These are phyloP conservation scores for Ceratocystiopsis sp. DNA, from an alignment of 2,329 filamentous ascomycete genomes.

Conservation along the genomic window DNA sequence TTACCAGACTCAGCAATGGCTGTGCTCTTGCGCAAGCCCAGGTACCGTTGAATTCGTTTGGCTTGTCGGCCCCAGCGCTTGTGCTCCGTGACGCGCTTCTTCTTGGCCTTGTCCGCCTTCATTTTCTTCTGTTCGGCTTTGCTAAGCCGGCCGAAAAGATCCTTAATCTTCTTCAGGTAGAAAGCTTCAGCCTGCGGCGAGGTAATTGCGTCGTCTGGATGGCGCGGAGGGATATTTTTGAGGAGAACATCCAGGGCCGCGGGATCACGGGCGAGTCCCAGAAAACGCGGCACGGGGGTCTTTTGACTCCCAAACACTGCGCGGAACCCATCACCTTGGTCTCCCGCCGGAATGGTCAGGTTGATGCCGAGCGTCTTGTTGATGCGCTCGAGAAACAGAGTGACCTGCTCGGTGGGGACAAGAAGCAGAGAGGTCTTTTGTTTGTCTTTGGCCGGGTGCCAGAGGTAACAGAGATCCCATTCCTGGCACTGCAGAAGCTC, in stretches of 20 bases:
- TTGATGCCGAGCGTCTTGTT: slow-evolving; percentile 37
- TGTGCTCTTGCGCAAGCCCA: slow-evolving; percentile 39
- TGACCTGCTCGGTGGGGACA: slow-evolving; percentile 48
- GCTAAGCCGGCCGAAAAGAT: not conserved
- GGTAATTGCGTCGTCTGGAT: not conserved
- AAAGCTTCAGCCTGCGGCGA: too few relatives aligned
- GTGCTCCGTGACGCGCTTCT: slow-evolving; percentile 30
- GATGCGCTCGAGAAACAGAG: slow-evolving; percentile 45
- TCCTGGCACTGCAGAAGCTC: slow-evolving; percentile 37
- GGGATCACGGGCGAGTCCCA: slow-evolving; percentile 37
- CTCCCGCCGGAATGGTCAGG: slow-evolving; percentile 39
- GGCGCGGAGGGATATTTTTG: slow-evolving; percentile 2
- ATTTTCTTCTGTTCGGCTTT: slow-evolving; percentile 16
- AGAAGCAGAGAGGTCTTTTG: slow-evolving; percentile 41
- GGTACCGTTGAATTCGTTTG: slow-evolving; percentile 49
- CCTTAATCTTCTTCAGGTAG: slow-evolving; percentile 3
- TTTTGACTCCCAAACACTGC: slow-evolving; percentile 43
- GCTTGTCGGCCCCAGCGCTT: slow-evolving; percentile 36
- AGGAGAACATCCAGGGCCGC: slow-evolving; percentile 17
- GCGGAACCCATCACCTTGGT: slow-evolving; percentile 35
- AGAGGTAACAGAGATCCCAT: slow-evolving; percentile 66
- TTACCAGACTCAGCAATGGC: slow-evolving; percentile 9
- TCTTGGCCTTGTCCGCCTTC: slow-evolving; percentile 25
- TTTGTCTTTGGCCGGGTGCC: slow-evolving; percentile 28
- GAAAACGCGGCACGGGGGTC: slow-evolving; percentile 48